A percentile compares a stretch with the other conserved stretches of the same genome.
Evolutionary conservation across 768 basidiomycete species (phyloP).

Genomic region (Royoungia palumana): DNA sequence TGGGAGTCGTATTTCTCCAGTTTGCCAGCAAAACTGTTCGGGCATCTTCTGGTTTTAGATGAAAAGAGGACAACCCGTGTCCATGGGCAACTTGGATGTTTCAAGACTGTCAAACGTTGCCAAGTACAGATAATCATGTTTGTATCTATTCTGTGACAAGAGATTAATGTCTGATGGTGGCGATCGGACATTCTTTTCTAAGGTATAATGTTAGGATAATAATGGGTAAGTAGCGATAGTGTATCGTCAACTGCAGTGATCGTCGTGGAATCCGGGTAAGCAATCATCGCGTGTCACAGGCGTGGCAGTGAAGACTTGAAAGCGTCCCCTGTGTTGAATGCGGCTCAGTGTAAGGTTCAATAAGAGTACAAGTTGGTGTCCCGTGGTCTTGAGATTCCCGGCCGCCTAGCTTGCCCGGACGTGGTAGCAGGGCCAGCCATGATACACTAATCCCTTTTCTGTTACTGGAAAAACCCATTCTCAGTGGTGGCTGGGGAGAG

Average conservation of each 20-base stretch:
- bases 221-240: constrained; percentile 2
- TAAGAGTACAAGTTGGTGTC: not conserved
- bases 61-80: too few species aligned
- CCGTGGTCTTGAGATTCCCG: not conserved
- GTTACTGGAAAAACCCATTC: not conserved
- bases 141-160: not conserved
- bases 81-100: too few species aligned
- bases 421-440: too few species aligned
- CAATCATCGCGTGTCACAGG: not conserved
- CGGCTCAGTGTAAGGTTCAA: not conserved
- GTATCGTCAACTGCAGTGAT: not conserved
- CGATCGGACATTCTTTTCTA: not conserved
- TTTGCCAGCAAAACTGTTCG: too few species aligned
- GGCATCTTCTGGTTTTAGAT: too few species aligned
- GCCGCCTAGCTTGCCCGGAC: too few species aligned
- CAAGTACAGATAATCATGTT: too few species aligned
- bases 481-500: not conserved
- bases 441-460: too few species aligned
- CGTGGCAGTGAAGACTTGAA: not conserved
- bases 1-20: too few species aligned
- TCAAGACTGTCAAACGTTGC: too few species aligned
- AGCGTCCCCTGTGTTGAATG: not conserved
- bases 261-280: not conserved
- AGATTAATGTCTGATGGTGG: not conserved
- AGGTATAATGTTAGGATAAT: constrained; percentile 6